phyloP scores from a whole-genome alignment of 306 rosid species.

The Hippophae rhamnoides region DNA sequence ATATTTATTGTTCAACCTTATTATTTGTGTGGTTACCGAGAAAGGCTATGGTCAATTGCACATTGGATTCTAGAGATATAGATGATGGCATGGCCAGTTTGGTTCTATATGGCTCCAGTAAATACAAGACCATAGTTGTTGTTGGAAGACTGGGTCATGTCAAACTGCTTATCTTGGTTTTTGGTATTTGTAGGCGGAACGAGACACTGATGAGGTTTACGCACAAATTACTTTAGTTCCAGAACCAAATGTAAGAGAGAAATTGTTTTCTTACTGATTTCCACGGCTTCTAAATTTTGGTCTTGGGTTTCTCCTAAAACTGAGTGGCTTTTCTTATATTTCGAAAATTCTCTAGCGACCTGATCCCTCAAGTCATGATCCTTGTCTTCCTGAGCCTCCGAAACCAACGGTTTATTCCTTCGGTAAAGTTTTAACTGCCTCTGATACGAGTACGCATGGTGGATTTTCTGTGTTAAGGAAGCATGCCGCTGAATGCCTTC shows the following conservation, averaged over 20 bases:
- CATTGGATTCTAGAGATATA: background rate
- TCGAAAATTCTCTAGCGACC: constrained; percentile 39
- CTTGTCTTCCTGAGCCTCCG: constrained; percentile 27
- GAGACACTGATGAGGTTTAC: constrained; percentile 84
- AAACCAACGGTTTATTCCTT: constrained; percentile 49
- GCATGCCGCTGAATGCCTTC: constrained; percentile 93
- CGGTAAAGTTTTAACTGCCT: constrained; percentile 80
- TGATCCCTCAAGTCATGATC: constrained; percentile 52
- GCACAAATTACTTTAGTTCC: constrained; percentile 76
- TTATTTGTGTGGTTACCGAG: constrained; percentile 1
- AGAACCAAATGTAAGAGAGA: constrained; percentile 55
- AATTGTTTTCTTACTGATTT: constrained; percentile 16
- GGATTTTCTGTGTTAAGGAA: constrained; percentile 90
- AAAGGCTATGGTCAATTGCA: constrained; percentile 3
- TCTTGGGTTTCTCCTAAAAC: background rate
- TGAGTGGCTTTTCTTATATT: background rate
- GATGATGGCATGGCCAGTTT: background rate
- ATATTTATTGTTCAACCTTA: background rate
- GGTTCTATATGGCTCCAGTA: background rate
- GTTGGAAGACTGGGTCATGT: background rate
- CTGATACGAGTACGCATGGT: constrained; percentile 96
- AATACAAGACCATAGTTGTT: background rate
- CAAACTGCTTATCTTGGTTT: constrained; percentile 14
- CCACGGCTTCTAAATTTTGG: background rate
- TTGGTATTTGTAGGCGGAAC: constrained; percentile 64